A percentile compares a stretch with the other conserved stretches of the same genome.
Conservation (phyloP, 257 asterid genomes). For the Craterostigma plantagineum region DNA sequence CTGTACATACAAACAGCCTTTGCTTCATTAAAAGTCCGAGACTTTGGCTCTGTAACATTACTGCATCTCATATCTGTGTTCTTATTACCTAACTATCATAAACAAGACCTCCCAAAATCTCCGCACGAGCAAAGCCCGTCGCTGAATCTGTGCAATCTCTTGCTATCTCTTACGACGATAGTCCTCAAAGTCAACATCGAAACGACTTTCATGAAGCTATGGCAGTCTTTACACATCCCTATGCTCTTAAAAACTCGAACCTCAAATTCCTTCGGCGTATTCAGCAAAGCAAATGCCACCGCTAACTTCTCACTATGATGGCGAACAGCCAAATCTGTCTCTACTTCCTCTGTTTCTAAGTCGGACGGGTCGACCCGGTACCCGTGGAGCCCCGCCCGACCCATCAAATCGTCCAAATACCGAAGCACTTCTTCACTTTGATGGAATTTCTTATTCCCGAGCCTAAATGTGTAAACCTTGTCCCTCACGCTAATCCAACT, state of each 20-base stretch:
- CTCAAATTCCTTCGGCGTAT: slow-evolving; percentile 22
- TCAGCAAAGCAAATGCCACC: slow-evolving; percentile 57
- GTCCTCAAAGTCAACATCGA: slow-evolving; percentile 41
- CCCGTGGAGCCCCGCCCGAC: slow-evolving; percentile 27
- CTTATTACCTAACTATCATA: slow-evolving; percentile 4
- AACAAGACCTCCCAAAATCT: slow-evolving; percentile 49
- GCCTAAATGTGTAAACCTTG: slow-evolving; percentile 48
- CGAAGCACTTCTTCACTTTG: slow-evolving; percentile 16
- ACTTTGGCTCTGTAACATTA: too few species aligned
- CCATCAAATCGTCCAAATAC: slow-evolving; percentile 29
- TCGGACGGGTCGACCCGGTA: slow-evolving; percentile 11
- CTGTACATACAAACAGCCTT: too few species aligned
- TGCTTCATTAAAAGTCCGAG: too few species aligned
- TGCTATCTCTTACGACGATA: slow-evolving; percentile 57
- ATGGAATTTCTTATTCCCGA: slow-evolving; percentile 13
- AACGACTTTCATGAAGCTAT: slow-evolving; percentile 41
- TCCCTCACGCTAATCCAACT: slow-evolving; percentile 70
- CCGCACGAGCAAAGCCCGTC: slow-evolving; percentile 73
- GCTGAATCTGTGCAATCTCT: slow-evolving; percentile 58
- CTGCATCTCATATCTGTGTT: too few species aligned
- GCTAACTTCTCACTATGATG: slow-evolving; percentile 83
- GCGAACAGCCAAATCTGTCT: slow-evolving; percentile 9
- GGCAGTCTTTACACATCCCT: slow-evolving; percentile 80
- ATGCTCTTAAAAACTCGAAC: slow-evolving; percentile 54
- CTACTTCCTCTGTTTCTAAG: slow-evolving; percentile 17